A percentile compares a stretch with the other conserved stretches of the same genome.
Evolutionary conservation across 805 yeast species (phyloP).

Genomic region (Metschnikowia kunwiensis): DNA sequence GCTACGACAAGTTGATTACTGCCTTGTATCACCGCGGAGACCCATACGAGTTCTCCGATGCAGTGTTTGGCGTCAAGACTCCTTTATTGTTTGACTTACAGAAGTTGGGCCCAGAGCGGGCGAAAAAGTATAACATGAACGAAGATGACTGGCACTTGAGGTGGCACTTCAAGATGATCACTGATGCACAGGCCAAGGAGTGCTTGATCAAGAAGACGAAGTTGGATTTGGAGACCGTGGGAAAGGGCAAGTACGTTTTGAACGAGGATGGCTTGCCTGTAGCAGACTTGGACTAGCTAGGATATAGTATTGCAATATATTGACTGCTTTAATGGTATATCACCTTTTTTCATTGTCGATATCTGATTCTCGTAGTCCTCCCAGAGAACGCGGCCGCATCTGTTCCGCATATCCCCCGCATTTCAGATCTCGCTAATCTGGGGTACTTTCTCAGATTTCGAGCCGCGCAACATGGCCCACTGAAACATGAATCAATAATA

Average conservation of each 20-base stretch:
- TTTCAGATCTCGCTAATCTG: too few relatives aligned
- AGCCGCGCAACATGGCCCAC: too few relatives aligned
- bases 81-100: slow-evolving; percentile 14
- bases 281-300: slow-evolving; percentile 17
- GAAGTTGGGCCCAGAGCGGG: slow-evolving; percentile 18
- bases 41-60: slow-evolving; percentile 21
- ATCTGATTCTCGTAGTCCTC: too few relatives aligned
- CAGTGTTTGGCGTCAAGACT: slow-evolving; percentile 23
- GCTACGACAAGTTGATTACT: slow-evolving; percentile 21
- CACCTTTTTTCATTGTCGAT: too few relatives aligned
- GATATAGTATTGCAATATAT: too few relatives aligned
- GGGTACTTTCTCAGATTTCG: too few relatives aligned
- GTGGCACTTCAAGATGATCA: slow-evolving; percentile 20
- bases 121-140: slow-evolving; percentile 17
- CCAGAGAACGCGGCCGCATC: too few relatives aligned
- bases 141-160: slow-evolving; percentile 21
- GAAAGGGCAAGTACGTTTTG: slow-evolving; percentile 8
- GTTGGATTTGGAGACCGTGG: slow-evolving; percentile 13
- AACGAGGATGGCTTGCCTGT: slow-evolving; percentile 21
- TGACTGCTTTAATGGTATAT: too few relatives aligned
- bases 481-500: too few relatives aligned
- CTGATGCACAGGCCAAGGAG: slow-evolving; percentile 13
- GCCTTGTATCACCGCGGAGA: slow-evolving; percentile 22
- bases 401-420: too few relatives aligned
- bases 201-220: slow-evolving; percentile 9